Base-by-base conservation (phyloP, 768 basidiomycete genomes). In the Clitopilus hobsonii region DNA sequence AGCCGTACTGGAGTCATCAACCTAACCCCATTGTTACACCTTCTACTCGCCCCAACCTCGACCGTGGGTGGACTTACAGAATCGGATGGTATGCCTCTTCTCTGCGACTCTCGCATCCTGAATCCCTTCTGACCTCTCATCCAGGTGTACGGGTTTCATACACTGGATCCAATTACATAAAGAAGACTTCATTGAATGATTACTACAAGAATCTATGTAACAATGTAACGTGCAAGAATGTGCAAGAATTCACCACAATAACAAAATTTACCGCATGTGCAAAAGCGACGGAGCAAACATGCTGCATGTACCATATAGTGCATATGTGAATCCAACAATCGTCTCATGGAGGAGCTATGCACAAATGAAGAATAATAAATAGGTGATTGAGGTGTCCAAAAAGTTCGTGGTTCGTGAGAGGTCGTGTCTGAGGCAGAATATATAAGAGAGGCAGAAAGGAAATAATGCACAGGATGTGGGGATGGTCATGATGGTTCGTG, bases 1-100 rank as follows among this genome's bases (percentile, higher is more conserved):
- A 66, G 50, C 72, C 78, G 0, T 67, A 73, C 54, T 77, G 76
- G 70, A 73, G 74, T 10, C 64, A 67, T 52, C 56, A 51, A 18
- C 66, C 66, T 6, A 38, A 58, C 23, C 30, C 49, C 25, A 45
- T 56, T 8, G 56, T 57, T 14, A 32, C 50, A 14, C 56, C 55
- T 23, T 23, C 51, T 20, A 25, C 23, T 3, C 55, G 38, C 3
- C 61, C 61, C 5, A 50, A 26, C 25, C 53, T 65, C 6, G 53
- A 60, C 25, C 47, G 45, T 41, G 61, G 62, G 6, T 65, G 65
- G 63, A 57, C 60, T 1, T 61, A 60, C 26, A 59, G 55, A 25
- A 58, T 63, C 50, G 63, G 62, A 61, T 67, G 61, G 63, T 67
- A 11, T 7, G 58, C 54, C 18, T 10, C 14, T 36, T 20, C 23